Evolutionary conservation across 805 yeast genomes (phyloP), one percentile per base, ranked within the genome.

Genomic region (Sugiyamaella americana): DNA sequence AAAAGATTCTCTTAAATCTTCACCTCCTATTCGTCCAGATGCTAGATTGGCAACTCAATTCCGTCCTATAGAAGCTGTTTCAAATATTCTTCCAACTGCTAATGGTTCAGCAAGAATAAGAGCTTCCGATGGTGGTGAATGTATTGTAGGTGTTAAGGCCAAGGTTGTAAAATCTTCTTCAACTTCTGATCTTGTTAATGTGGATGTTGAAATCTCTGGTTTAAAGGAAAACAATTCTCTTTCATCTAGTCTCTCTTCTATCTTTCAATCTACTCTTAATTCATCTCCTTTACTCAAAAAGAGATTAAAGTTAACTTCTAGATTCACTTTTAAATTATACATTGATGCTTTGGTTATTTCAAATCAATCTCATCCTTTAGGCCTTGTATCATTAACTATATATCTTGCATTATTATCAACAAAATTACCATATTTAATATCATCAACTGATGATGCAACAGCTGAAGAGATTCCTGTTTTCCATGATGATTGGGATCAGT

Each of bases 21-120:
- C 59, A 2, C 83, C 89, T 0, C 77, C 84, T 3, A 71, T 81
- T 26, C 76, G 98, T 51, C 94, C 97, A 1, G 98, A 93, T 63
- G 85, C 96, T 1, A 75, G 98, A 57, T 67, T 71, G 5, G 71
- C 71, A 11, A 69, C 74, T 49, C 96, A 88, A 63, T 84, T 85
- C 59, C 74, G 97, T 54, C 96, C 97, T 0, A 65, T 93, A 40
- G 94, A 87, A 59, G 85, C 95, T 2, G 79, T 79, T 11, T 79
- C 86, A 5, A 82, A 82, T 42, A 84, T 91, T 57, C 71, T 93
- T 49, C 93, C 95, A 0, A 78, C 82, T 43, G 84, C 96, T 2
- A 87, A 91, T 66, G 98, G 98, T 11, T 88, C 97, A 1, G 84
- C 97, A 0, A 75, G 95, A 67, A 78, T 91, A 17, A 75, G 88